These are phyloP conservation scores for Penicillium sp. DNA, from an alignment of 2,329 filamentous ascomycete genomes.

Conservation along the genomic window DNA sequence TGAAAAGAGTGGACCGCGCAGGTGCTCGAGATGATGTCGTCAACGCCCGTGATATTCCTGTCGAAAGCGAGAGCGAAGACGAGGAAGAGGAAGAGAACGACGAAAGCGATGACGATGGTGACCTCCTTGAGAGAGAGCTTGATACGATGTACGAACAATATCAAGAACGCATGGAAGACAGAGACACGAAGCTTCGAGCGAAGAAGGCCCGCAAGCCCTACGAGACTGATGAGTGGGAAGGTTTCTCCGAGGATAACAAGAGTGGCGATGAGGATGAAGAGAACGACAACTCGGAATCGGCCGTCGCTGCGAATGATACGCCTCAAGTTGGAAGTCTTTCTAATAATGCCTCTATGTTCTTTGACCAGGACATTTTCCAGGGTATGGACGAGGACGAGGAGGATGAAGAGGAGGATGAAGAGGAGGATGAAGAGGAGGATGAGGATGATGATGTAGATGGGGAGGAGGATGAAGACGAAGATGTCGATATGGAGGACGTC, in stretches of 20 bases:
- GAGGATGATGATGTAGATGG: conserved; percentile 38
- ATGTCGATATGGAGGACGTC: conserved; percentile 22
- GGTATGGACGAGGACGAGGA: conserved; percentile 72
- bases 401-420: conserved; percentile 54
- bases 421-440: conserved; percentile 34
- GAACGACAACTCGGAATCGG: conserved; percentile 49
- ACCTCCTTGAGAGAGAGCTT: conserved; percentile 80
- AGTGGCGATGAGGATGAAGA: conserved; percentile 65
- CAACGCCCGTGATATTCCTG: conserved; percentile 75
- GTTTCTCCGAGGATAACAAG: conserved; percentile 71
- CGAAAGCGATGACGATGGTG: conserved; percentile 74
- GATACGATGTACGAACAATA: conserved; percentile 88
- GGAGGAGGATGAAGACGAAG: conserved; percentile 32
- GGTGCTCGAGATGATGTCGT: conserved; percentile 70
- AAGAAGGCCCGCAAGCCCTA: conserved; percentile 84
- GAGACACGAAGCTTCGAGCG: conserved; percentile 84
- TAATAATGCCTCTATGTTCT: conserved; percentile 84
- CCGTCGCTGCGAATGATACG: conserved; percentile 34
- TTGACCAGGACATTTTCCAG: conserved; percentile 93
- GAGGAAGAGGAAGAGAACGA: conserved; percentile 52
- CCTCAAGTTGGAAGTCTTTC: conserved; percentile 65
- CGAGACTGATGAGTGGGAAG: conserved; percentile 89
- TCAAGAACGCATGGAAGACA: conserved; percentile 75
- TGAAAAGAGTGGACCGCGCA: conserved; percentile 80
- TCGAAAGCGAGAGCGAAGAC: conserved; percentile 64